Evolutionary conservation across 306 rosid genomes (phyloP), one percentile per base, ranked within the genome.

Genomic region (Purshia tridentata): DNA sequence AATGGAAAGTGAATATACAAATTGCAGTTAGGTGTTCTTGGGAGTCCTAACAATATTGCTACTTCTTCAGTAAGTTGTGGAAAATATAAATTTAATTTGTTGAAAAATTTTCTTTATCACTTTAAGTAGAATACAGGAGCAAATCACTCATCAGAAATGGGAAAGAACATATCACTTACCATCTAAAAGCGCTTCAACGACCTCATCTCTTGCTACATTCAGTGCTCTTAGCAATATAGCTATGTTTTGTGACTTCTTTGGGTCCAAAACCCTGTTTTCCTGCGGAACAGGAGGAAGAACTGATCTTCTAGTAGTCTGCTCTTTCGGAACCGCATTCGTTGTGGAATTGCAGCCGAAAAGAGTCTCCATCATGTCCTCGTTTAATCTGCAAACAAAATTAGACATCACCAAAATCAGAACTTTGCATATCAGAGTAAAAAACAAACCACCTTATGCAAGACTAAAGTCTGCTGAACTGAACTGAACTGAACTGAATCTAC

Each of bases 401-500:
- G 60, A 22, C 37, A n/a, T n/a, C 69, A 4, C 19, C 15, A 60
- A 58, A 15, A 62, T 69, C 20, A 82, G 40, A 73, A 72, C 69
- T 16, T 35, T 55, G 49, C 42, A 75, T 9, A 44, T 39, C n/a
- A 52, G 18, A 8, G 63, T 8, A 5, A 18, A 37, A 47, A 29
- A 56, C 29, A 54, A 8, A 84, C 91, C 85, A 29, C 35, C 35
- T 29, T 29, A 60, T 2, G 20, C 64, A 58, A 14, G 3, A 29
- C 35, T 11, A 58, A 11, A 41, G 7, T 46, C 54, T 48, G 4
- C 29, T 66, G 10, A 58, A 37, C 10, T 56, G n/a, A 66, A 94
- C 99, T 91, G 99, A 76, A 94, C 91, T 37, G 99, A 89, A 79
- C 99, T 94, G n/a, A n/a, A n/a, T n/a, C n/a, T n/a, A n/a, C n/a